phyloP scores from a whole-genome alignment of 257 asterid genomes.

The Salvia rosmarinus region DNA sequence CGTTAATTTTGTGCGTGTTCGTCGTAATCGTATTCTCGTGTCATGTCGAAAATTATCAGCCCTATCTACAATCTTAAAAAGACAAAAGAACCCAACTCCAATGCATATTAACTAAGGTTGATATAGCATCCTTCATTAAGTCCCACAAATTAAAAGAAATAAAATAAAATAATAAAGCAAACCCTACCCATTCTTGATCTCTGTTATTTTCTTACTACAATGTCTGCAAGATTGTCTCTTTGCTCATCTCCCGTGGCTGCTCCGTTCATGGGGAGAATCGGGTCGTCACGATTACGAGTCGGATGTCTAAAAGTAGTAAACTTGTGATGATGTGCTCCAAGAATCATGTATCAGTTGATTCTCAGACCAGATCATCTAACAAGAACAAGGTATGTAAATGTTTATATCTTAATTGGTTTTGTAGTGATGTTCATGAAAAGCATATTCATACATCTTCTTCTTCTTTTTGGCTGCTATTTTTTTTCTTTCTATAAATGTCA shows the following conservation, averaged over 20 bases:
- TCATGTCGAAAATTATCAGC: no score
- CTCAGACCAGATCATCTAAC: constrained; percentile 45
- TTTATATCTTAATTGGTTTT: not conserved
- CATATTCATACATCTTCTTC: not conserved
- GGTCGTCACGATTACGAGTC: not conserved
- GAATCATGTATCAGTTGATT: constrained; percentile 24
- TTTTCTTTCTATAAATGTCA: not conserved
- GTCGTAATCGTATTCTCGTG: no score
- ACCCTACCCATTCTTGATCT: not conserved
- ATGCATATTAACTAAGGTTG: constrained; percentile 4
- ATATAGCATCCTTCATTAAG: constrained; percentile 14
- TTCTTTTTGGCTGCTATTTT: not conserved
- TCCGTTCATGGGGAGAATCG: constrained; percentile 22
- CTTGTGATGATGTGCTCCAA: constrained; percentile 44
- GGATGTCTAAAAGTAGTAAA: constrained; percentile 13
- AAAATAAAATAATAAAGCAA: not conserved
- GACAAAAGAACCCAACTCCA: constrained; percentile 8
- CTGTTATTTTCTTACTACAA: constrained; percentile 27
- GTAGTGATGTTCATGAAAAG: constrained; percentile 5
- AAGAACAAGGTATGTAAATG: constrained; percentile 41
- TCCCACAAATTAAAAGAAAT: not conserved
- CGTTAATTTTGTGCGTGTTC: no score
- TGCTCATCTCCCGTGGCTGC: constrained; percentile 35
- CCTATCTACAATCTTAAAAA: not conserved
- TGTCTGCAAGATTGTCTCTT: constrained; percentile 44